A percentile compares a stretch with the other conserved stretches of the same genome.
Evolutionary conservation across 768 basidiomycete genomes (phyloP).

Genomic region (Melanogaster broomeanus): DNA sequence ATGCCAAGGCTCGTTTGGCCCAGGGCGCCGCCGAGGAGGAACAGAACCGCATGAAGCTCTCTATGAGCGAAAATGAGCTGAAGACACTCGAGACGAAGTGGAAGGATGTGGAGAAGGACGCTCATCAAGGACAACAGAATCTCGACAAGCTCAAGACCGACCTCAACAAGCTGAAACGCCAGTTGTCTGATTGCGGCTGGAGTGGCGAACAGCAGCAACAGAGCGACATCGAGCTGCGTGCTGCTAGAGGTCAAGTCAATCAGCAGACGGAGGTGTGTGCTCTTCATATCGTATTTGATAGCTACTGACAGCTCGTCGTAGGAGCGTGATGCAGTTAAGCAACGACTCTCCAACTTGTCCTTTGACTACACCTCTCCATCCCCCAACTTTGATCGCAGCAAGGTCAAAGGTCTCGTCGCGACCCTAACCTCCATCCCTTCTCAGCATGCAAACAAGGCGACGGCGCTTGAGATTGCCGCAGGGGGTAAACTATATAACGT

Average conservation of each 20-base stretch:
- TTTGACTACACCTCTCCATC: slow-evolving; percentile 82
- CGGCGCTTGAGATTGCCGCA: slow-evolving; percentile 91
- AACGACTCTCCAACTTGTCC: slow-evolving; percentile 67
- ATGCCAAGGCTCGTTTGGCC: slow-evolving; percentile 73
- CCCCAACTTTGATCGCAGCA: slow-evolving; percentile 77
- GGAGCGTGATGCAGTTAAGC: slow-evolving; percentile 69
- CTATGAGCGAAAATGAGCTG: slow-evolving; percentile 78
- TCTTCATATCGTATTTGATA: background rate
- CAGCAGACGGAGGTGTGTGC: slow-evolving; percentile 60
- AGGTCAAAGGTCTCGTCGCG: slow-evolving; percentile 92
- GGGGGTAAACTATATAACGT: slow-evolving; percentile 91
- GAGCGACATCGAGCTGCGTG: slow-evolving; percentile 49
- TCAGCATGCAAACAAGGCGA: slow-evolving; percentile 74
- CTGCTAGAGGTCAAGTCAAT: slow-evolving; percentile 55
- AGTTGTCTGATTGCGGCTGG: slow-evolving; percentile 70
- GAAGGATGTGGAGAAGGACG: slow-evolving; percentile 86
- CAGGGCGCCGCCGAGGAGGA: slow-evolving; percentile 84
- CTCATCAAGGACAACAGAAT: slow-evolving; percentile 70
- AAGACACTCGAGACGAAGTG: slow-evolving; percentile 73
- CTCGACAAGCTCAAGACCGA: slow-evolving; percentile 59
- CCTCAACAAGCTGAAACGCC: slow-evolving; percentile 55
- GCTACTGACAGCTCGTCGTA: slow-evolving; percentile 30
- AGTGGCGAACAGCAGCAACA: slow-evolving; percentile 70
- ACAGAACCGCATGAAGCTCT: slow-evolving; percentile 74
- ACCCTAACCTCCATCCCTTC: slow-evolving; percentile 78